Base-by-base conservation (phyloP, 192 early-diverging fungal species). In the Neocallimastix lanati region DNA sequence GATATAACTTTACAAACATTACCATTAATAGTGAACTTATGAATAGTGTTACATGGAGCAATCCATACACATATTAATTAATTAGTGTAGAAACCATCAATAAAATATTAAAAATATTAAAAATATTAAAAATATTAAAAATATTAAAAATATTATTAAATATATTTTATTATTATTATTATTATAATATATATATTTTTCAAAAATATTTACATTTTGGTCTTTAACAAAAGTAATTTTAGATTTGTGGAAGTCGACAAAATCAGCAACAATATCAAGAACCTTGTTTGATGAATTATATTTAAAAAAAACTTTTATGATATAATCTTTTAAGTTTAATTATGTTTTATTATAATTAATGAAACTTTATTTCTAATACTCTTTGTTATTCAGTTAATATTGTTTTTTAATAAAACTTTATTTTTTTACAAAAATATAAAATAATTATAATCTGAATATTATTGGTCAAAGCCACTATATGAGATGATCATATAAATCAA, bases 11-110 rank as follows among this genome's bases (percentile, higher is more conserved):
- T 50, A 50, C 40, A 50, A 76, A 88, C 85, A 40, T 80, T 78
- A 27, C 90, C 89, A 29, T 83, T 81, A 77, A 80, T 83, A 2
- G 85, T 88, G 40, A 50, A 50, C 7, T 50, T 18, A 28, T 80
- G 81, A 91, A 90, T 78, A 87, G 80, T 27, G 88, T 76, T 29
- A 83, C 86, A 80, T 89, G 89, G 83, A 84, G 91, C 38, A 78
- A 28, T 29, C 87, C 90, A 67, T 88, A 16, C 14, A 50, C 40
- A 50, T 50, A n/a, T 78, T n/a, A n/a, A n/a, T n/a, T n/a, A n/a
- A 79, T 81, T 84, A 29, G 86, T 80, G 77, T 80, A 82, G 80
- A 92, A 88, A 27, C 86, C 83, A 36, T n/a, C n/a, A n/a, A n/a
- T n/a, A n/a, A n/a, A n/a, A n/a, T n/a, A n/a, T n/a, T n/a, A n/a